These are phyloP conservation scores for Chaetomiaceae sp. DNA, from an alignment of 2,329 filamentous ascomycete genomes.

Conservation along the genomic window DNA sequence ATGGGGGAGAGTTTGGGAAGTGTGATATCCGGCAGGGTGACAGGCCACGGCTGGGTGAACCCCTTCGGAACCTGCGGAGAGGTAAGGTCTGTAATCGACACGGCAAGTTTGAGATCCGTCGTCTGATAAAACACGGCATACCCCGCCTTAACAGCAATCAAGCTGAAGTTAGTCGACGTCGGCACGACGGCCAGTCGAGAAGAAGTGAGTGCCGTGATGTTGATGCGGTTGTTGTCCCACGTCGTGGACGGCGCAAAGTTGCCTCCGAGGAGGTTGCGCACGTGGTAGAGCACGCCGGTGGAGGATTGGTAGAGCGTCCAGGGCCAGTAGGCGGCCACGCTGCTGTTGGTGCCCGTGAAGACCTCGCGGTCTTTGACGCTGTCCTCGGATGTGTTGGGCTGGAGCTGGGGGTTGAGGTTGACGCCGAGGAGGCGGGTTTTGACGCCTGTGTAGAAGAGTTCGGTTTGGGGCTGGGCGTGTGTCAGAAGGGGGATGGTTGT, in stretches of 20 bases:
- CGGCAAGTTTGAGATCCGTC: background rate
- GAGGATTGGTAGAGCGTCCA: constrained; percentile 18
- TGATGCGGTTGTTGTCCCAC: constrained; percentile 3
- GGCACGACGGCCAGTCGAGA: constrained; percentile 18
- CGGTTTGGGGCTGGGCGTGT: constrained; percentile 15
- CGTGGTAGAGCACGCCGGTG: constrained; percentile 8
- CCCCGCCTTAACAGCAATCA: constrained; percentile 14
- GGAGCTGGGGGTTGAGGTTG: constrained; percentile 12
- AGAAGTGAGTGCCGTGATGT: background rate
- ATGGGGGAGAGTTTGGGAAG: constrained; percentile 9
- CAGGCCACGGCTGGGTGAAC: constrained; percentile 14
- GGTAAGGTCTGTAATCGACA: constrained; percentile 5
- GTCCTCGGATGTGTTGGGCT: background rate
- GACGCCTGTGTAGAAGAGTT: constrained; percentile 17
- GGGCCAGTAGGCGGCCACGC: constrained; percentile 20
- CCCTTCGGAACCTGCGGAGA: background rate
- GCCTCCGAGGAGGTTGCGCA: constrained; percentile 13
- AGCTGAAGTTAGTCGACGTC: constrained; percentile 10
- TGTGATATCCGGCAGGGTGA: constrained; percentile 6
- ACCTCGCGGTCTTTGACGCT: constrained; percentile 6
- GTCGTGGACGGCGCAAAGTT: background rate
- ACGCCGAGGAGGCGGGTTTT: constrained; percentile 12
- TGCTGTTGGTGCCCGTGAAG: constrained; percentile 6
- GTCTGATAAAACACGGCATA: constrained; percentile 22
- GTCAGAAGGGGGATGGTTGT: background rate